A percentile compares a stretch with the other conserved stretches of the same genome.
Evolutionary conservation across 176 grass and related monocot genomes (phyloP).

Genomic region (Oryza glumipatula): DNA sequence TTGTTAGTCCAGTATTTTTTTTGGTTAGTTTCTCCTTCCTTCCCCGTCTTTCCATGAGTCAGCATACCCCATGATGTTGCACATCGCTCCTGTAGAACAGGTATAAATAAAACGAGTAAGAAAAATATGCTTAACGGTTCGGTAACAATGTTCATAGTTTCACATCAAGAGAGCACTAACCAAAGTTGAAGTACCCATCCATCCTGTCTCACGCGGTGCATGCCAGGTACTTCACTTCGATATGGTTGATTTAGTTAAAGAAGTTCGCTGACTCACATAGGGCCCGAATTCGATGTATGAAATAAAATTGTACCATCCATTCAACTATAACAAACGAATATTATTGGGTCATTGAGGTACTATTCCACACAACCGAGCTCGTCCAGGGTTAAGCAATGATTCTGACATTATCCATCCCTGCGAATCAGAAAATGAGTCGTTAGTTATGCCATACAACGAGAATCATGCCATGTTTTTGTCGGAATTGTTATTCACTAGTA

Average conservation of each 20-base stretch:
- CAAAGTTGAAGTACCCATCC: slow-evolving; percentile 17
- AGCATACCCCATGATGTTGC: slow-evolving; percentile 12
- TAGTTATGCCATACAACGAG: not conserved
- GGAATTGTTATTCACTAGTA: not conserved
- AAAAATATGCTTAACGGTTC: not conserved
- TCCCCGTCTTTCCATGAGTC: slow-evolving; percentile 15
- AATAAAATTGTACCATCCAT: slow-evolving; percentile 25
- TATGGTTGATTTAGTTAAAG: slow-evolving; percentile 12
- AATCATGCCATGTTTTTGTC: not conserved
- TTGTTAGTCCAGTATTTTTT: slow-evolving; percentile 29
- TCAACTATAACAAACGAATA: slow-evolving; percentile 20
- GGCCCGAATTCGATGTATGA: slow-evolving; percentile 14
- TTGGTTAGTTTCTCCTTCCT: slow-evolving; percentile 26
- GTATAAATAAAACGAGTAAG: not conserved
- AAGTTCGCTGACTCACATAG: slow-evolving; percentile 31
- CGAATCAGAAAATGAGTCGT: slow-evolving; percentile 4
- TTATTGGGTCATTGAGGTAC: slow-evolving; percentile 54
- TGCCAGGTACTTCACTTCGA: slow-evolving; percentile 32
- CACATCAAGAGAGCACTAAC: not conserved
- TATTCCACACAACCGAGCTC: slow-evolving; percentile 60
- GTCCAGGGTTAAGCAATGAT: slow-evolving; percentile 75
- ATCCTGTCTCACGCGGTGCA: not conserved
- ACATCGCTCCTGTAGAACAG: not conserved
- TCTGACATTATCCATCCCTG: slow-evolving; percentile 99
- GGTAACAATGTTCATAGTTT: not conserved